Evolutionary conservation across 768 basidiomycete species (phyloP).

Genomic region (Heimioporus sp.): DNA sequence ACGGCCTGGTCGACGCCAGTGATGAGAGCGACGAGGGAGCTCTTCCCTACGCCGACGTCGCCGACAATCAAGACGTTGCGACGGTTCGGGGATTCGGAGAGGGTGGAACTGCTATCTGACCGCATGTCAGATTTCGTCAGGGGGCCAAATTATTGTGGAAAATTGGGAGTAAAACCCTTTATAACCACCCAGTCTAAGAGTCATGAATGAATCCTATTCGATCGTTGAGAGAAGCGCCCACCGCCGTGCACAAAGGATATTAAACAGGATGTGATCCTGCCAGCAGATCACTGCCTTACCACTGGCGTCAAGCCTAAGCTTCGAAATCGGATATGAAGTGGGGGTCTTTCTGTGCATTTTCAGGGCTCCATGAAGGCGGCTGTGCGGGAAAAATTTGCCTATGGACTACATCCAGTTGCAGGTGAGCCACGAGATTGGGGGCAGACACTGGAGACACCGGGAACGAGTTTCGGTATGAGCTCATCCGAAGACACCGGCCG

Average conservation of each 20-base stretch:
- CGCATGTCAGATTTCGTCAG: not conserved
- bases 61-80: conserved; percentile 28
- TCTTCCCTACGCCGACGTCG: conserved; percentile 35
- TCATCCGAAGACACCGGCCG: too few relatives aligned
- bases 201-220: too few relatives aligned
- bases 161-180: too few relatives aligned
- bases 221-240: too few relatives aligned
- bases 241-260: conserved; percentile 10
- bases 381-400: too few relatives aligned
- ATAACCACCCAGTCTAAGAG: too few relatives aligned
- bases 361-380: too few relatives aligned
- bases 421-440: too few relatives aligned
- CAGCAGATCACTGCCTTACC: not conserved
- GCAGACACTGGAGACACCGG: too few relatives aligned
- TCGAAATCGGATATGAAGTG: conserved; percentile 1
- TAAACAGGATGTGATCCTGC: not conserved
- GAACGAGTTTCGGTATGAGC: too few relatives aligned
- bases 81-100: conserved; percentile 4
- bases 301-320: not conserved
- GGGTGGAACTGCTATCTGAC: not conserved
- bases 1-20: conserved; percentile 21
- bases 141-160: too few relatives aligned
- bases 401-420: too few relatives aligned
- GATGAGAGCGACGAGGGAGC: conserved; percentile 42
- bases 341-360: conserved; percentile 1